A percentile compares a stretch with the other conserved stretches of the same genome.
Conservation (phyloP, 768 basidiomycete species). For the Phanerochaete carnosa region DNA sequence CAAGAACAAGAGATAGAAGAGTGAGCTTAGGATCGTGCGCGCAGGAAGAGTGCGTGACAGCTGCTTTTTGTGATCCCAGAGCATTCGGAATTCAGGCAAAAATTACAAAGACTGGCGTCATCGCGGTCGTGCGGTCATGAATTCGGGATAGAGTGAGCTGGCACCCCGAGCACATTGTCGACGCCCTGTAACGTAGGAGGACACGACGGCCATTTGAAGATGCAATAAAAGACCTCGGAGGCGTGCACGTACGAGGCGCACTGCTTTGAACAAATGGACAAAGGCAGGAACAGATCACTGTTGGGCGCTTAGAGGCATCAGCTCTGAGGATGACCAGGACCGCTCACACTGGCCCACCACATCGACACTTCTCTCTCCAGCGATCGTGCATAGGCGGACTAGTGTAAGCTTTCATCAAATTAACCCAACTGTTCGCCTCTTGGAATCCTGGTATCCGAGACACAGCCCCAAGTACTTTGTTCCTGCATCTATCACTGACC, state of each 20-base stretch:
- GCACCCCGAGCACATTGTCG: background rate
- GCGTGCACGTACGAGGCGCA: background rate
- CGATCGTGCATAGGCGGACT: no score
- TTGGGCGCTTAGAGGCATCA: background rate
- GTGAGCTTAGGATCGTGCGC: background rate
- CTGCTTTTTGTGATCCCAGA: background rate
- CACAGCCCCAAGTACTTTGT: no score
- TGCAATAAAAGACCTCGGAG: background rate
- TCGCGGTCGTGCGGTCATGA: background rate
- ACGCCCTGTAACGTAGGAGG: background rate
- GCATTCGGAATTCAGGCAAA: background rate
- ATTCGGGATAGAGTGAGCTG: conserved; percentile 13
- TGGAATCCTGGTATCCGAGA: no score
- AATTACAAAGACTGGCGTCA: conserved; percentile 9
- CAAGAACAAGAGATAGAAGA: background rate
- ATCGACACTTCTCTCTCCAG: no score
- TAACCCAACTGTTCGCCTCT: no score
- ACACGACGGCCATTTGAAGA: background rate
- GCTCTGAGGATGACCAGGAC: background rate
- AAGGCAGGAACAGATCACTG: background rate
- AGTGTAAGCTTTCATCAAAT: no score
- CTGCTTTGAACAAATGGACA: background rate
- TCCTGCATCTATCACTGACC: no score
- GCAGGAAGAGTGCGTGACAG: background rate
- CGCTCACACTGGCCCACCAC: no score